Evolutionary conservation across 2,329 filamentous ascomycete species (phyloP), one percentile per base, ranked within the genome.

Genomic region (Rasamsonia emersonii): DNA sequence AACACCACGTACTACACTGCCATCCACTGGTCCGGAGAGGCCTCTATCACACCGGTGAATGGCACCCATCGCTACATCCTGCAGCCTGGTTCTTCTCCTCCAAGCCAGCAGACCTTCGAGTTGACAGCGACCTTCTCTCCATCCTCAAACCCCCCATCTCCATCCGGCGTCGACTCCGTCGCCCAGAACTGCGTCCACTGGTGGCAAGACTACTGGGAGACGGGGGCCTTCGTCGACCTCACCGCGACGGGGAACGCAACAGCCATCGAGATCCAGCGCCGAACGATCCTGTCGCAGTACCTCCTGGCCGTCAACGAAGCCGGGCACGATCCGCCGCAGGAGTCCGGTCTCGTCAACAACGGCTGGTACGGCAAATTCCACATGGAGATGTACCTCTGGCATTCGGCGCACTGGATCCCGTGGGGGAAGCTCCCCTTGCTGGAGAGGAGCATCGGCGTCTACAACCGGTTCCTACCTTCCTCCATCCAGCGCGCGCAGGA

Each of bases 321-420:
- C 14, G 68, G 67, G 1, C 53, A 55, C 25, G 60, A 64, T 36
- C 63, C 67, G 0, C 59, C 68, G 0, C 69, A 73, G 47, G 67
- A 54, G 37, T 51, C 50, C 38, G 68, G 68, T 5, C 55, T 73
- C 5, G 65, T 68, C 8, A 73, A 72, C 41, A 70, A 73, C 44
- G 64, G 68, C 13, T 73, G 70, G 69, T 71, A 71, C 37, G 70
- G 70, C 9, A 73, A 74, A 34, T 72, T 73, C 39, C 70, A 71
- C 37, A 47, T 72, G 28, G 70, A 74, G 38, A 73, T 73, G 70
- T 51, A 62, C 14, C 56, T 72, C 33, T 74, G 70, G 70, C 68
- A 74, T 43, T 51, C 61, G 1, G 53, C 62, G 9, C 70, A 70
- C 26, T 73, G 70, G 50, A 61, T 61, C 16, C 57, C 68, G 18